phyloP scores from a whole-genome alignment of 345 rosid species.

The Arabidopsis suecica region DNA sequence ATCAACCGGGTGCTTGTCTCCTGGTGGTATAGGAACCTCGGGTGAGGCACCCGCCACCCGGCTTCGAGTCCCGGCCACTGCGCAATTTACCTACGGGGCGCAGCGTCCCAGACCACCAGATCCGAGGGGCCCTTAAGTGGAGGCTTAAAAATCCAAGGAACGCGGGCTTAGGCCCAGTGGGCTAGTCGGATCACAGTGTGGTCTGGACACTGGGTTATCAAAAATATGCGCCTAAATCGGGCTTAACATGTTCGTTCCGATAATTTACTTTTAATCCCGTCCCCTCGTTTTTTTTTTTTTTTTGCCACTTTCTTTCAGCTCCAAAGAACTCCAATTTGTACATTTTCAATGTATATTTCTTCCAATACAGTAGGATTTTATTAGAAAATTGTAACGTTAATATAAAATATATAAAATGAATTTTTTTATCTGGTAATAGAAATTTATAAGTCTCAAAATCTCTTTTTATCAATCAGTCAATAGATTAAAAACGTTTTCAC shows the following conservation, averaged over 20 bases:
- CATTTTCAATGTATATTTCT: not conserved
- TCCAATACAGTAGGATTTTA: not conserved
- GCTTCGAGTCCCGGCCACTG: too few species aligned
- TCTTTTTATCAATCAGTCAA: not conserved
- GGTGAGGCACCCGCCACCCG: too few species aligned
- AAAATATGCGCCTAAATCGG: not conserved
- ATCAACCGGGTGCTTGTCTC: too few species aligned
- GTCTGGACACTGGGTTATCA: too few species aligned
- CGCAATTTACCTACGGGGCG: too few species aligned
- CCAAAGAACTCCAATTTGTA: not conserved
- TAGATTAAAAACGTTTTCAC: not conserved
- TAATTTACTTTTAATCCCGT: not conserved
- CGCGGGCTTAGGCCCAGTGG: too few species aligned
- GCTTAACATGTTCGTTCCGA: slow-evolving; percentile 2
- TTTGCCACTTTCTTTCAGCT: not conserved
- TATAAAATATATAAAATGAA: not conserved
- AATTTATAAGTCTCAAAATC: not conserved
- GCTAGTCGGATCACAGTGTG: too few species aligned
- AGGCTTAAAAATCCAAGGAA: too few species aligned
- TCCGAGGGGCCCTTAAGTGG: too few species aligned
- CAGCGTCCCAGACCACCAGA: too few species aligned
- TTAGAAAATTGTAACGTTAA: not conserved
- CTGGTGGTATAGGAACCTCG: too few species aligned
- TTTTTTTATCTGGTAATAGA: not conserved
- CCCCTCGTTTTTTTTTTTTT: slow-evolving; percentile 5